Base-by-base conservation (phyloP, 1,284 basidiomycete genomes). In the Trichosporon sp. region DNA sequence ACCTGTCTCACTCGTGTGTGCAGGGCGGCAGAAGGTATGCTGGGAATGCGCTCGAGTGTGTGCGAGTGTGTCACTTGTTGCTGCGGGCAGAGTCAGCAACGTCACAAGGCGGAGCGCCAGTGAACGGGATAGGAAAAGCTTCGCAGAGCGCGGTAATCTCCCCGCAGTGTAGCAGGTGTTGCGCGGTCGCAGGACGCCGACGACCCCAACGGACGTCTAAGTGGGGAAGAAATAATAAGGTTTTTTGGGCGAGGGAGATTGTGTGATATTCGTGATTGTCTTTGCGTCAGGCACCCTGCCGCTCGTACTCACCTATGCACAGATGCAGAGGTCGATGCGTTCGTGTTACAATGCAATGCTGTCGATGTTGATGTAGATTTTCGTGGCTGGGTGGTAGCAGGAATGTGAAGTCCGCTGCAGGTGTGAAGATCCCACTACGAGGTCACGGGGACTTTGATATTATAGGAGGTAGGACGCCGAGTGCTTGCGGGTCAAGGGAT, bases 221-320 rank as follows among this genome's bases (percentile, higher is more conserved):
- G n/a, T 51, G 47, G 47, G 47, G 47, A 51, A 51, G n/a, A 21
- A 18, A 51, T 51, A 51, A 51, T 51, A 51, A 51, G 47, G 47
- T 51, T 51, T 51, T 51, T 51, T 51, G 47, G 47, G 47, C 21
- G 47, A 51, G 47, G 47, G 47, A 51, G 38, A 51, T 51, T 51
- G 47, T 51, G 47, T 51, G 47, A 51, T 51, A 51, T 51, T 51
- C 47, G 47, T 51, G 47, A 51, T 51, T 51, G 47, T 51, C 47
- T 51, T 51, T 25, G 47, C 7, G 21, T 25, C 47, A 51, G 47
- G 47, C 47, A 51, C 47, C 8, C 23, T n/a, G n/a, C 47, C 11
- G 21, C 15, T 9, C 12, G 47, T 51, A 51, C 47, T 51, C 47
- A 51, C 47, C 47, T 51, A 51, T 51, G 47, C 47, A 51, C 47